Base-by-base conservation (phyloP, 1,284 basidiomycete genomes). In the Cerrena zonata region DNA sequence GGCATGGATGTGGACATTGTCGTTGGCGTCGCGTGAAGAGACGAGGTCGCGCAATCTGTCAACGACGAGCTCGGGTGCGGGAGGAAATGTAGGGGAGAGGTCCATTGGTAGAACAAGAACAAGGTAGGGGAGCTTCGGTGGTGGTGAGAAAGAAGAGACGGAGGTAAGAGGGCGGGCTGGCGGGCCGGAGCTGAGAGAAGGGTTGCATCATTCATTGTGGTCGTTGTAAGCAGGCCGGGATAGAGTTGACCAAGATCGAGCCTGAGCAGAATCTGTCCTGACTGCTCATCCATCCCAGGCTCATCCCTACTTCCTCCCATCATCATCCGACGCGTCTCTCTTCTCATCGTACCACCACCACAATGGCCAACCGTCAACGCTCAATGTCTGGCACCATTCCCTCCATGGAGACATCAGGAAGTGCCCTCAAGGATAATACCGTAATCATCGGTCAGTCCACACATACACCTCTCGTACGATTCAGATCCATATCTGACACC, bases 401-500 rank as follows among this genome's bases (percentile, higher is more conserved):
- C 40, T 91, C 88, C 47, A 92, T 94, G 89, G 85, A 89, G 73
- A 75, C 78, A 44, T 65, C 76, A 50, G 80, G 84, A 57, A 75
- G 88, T 30, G 76, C 80, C 54, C 80, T 94, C 72, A 87, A 77
- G 68, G 84, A 89, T 59, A 92, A 94, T 75, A 94, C 91, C 23
- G 68, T 90, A 73, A 84, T 96, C 71, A 74, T 95, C 65, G 90
- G 90, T 88, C 55, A 61, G 80, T 71, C 26, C 60, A 54, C 54
- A n/a, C n/a, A n/a, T 39, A 47, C 40, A 13, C 36, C 39, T 40
- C 24, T 26, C 27, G 5, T 44, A 18, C 7, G 23, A 15, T 41
- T 18, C 37, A 23, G 21, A 22, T 30, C 49, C 57, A 45, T 52
- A 50, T 52, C 56, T 62, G 40, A 57, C 49, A 41, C 47, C 44